Evolutionary conservation across 2,329 filamentous ascomycete genomes (phyloP), one percentile per base, ranked within the genome.

Genomic region (Aureobasidium sp.): DNA sequence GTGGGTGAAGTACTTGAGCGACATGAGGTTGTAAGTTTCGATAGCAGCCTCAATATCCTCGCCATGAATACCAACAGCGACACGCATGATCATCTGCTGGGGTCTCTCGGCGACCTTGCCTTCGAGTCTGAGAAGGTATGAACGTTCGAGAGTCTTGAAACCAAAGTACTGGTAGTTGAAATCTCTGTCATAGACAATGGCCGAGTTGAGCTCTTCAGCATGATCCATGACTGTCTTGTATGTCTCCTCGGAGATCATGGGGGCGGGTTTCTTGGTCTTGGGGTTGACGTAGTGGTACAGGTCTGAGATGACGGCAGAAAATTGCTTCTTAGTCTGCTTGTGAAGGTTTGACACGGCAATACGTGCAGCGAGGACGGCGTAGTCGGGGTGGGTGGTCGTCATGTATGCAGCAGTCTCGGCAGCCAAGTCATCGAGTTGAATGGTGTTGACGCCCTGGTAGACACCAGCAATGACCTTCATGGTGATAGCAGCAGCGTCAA

Each of bases 161-260:
- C 94, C 94, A 72, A 99, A 99, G 81, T 96, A 99, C 81, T 99
- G 94, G 82, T 99, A 99, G 84, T 97, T 97, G 84, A 99, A 99
- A 75, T 99, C 94, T 69, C 94, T 89, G 79, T 99, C 94, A 72
- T 97, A 99, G 70, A 99, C 93, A 74, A 99, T 97, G 71, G 94
- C 94, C 47, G 93, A 97, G 82, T 99, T 96, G 62, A 99, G 84
- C 78, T 99, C 94, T 61, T 96, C 94, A 70, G 91, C 91, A 77
- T 99, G 91, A 72, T 89, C 90, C 89, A 96, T 94, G 67, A 99
- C 89, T 65, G 86, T 91, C 70, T 97, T 90, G 74, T 96, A 96
- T 51, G 89, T 95, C 69, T 89, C 81, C 72, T 93, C 80, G 47
- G 93, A 91, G 72, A 99, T 97, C 94, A 99, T 99, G 62, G 94